Base-by-base conservation (phyloP, 345 rosid genomes). In the Moringa oleifera region DNA sequence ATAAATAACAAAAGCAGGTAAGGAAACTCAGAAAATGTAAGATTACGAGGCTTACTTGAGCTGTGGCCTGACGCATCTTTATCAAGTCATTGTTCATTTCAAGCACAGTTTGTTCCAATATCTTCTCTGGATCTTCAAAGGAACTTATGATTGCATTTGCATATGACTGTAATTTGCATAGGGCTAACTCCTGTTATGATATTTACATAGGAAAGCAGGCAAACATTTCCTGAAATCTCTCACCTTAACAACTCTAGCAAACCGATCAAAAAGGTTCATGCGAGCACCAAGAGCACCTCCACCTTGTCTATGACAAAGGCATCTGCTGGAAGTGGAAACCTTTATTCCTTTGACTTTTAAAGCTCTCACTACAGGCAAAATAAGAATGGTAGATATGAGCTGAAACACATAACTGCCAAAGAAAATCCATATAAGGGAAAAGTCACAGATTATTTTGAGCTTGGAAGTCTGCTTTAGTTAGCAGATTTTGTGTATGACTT, bases 1-100 rank as follows among this genome's bases (percentile, higher is more conserved):
- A 41, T 9, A 41, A 41, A 4, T 9, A 15, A 41, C 12, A 41
- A 41, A 7, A 41, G 12, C 12, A 58, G 49, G 19, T 21, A 28
- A 53, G 21, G 21, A 36, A n/a, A 49, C n/a, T 51, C 8, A 23
- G 37, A 57, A n/a, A 57, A 20, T 18, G 58, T 0, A 18, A 31
- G 15, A 55, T 18, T 51, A 51, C 4, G 4, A 24, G 19, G 33
- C 78, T 80, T 80, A 88, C 95, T 76, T 88, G 95, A 41, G 95
- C 95, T 37, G 95, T 81, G 55, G 95, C 95, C 60, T 88, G 95
- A 53, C 95, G 82, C 95, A 88, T 85, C 73, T 88, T 88, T 55
- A 80, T 74, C 79, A 88, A 72, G 80, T 88, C 95, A 67, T 80
- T 87, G 65, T 83, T 88, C 95, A 88, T 88, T 72, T 88, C 95